These are phyloP conservation scores for Ephemerocybe angulata DNA, from an alignment of 768 basidiomycete species.

Conservation along the genomic window DNA sequence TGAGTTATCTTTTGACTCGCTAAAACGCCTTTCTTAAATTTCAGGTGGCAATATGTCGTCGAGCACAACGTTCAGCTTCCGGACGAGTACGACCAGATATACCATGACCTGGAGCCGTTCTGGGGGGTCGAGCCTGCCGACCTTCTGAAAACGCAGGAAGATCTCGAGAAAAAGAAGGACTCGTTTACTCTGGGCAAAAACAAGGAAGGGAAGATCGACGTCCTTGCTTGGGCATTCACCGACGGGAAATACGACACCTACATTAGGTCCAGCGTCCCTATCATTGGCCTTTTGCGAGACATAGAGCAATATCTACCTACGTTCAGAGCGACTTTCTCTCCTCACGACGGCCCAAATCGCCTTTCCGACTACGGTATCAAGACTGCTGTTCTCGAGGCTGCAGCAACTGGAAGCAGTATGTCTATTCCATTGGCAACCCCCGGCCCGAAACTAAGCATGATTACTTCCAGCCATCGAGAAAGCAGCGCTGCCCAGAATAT, in stretches of 20 bases:
- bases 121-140: conserved; percentile 58
- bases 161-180: conserved; percentile 36
- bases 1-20: conserved; percentile 39
- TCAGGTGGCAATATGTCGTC: conserved; percentile 54
- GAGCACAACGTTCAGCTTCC: conserved; percentile 71
- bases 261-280: conserved; percentile 26
- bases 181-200: conserved; percentile 42
- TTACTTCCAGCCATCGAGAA: conserved; percentile 24
- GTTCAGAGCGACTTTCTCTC: conserved; percentile 44
- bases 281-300: conserved; percentile 34
- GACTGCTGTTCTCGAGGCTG: conserved; percentile 26
- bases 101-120: conserved; percentile 77
- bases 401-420: conserved; percentile 24
- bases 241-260: conserved; percentile 35
- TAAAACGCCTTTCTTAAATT: no score
- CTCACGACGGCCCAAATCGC: conserved; percentile 41
- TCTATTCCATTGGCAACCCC: no score
- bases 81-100: conserved; percentile 82
- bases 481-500: conserved; percentile 31
- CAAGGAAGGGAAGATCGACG: conserved; percentile 20
- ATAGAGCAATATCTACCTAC: conserved; percentile 40
- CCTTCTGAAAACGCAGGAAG: conserved; percentile 32
- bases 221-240: conserved; percentile 33
- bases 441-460: no score
- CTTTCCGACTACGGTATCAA: conserved; percentile 33